Evolutionary conservation across 192 early-diverging fungal species (phyloP).

Genomic region (Pilaira anomala): DNA sequence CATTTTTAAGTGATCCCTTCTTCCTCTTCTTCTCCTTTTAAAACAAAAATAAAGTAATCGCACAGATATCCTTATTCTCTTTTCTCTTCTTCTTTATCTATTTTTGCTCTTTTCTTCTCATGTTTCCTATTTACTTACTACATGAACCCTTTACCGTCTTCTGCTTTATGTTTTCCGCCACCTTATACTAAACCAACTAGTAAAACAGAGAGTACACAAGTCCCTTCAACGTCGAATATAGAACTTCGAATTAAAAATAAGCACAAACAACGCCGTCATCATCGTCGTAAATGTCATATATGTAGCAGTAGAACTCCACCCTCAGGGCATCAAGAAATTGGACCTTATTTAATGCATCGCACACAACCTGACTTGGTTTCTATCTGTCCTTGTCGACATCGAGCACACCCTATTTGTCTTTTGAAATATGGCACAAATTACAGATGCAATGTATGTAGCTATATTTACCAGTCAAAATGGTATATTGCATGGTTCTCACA

Average conservation of each 20-base stretch:
- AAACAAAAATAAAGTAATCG: neutral
- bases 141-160: slow-evolving; percentile 6
- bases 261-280: neutral
- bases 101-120: neutral
- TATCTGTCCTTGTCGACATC: slow-evolving; percentile 4
- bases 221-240: too few species aligned
- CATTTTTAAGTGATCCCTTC: neutral
- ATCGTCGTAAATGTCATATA: neutral
- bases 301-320: neutral
- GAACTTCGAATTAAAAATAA: too few species aligned
- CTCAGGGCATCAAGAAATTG: neutral
- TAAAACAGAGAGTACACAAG: too few species aligned
- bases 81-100: neutral
- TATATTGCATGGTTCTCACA: slow-evolving; percentile 2
- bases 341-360: slow-evolving; percentile 14
- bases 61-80: neutral
- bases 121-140: slow-evolving; percentile 4
- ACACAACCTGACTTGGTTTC: slow-evolving; percentile 4
- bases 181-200: slow-evolving; percentile 5
- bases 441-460: slow-evolving; percentile 4
- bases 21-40: neutral
- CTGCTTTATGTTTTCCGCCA: neutral
- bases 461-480: slow-evolving; percentile 3
- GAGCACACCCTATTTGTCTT: slow-evolving; percentile 8
- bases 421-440: neutral